phyloP scores from a whole-genome alignment of 140 eudicot species.

The Cichorium intybus region DNA sequence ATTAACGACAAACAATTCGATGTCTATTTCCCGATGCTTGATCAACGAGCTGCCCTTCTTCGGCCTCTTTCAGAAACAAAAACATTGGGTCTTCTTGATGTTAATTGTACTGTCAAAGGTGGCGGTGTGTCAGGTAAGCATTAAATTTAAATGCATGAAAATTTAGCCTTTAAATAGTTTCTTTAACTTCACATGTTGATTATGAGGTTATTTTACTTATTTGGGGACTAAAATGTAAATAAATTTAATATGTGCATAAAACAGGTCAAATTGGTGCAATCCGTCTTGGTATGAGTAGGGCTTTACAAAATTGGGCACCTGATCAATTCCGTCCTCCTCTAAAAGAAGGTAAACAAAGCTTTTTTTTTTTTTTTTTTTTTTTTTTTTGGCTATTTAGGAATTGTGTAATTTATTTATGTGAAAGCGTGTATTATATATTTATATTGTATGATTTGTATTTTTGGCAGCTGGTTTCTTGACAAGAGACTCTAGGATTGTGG shows the following conservation, averaged over 20 bases:
- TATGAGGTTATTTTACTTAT: too few species aligned
- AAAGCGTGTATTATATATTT: background rate
- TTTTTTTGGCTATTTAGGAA: background rate
- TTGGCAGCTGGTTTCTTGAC: slow-evolving; percentile 84
- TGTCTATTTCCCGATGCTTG: slow-evolving; percentile 90
- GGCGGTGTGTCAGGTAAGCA: slow-evolving; percentile 83
- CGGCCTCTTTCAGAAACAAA: slow-evolving; percentile 86
- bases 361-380: background rate
- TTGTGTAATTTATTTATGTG: slow-evolving; percentile 1
- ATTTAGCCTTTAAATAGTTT: background rate
- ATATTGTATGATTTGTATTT: background rate
- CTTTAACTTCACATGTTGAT: too few species aligned
- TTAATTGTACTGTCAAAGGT: slow-evolving; percentile 89
- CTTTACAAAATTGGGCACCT: slow-evolving; percentile 93
- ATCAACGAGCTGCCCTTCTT: slow-evolving; percentile 88
- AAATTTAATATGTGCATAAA: background rate
- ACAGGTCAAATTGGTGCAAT: slow-evolving; percentile 96
- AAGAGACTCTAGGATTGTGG: slow-evolving; percentile 84
- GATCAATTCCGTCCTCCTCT: slow-evolving; percentile 78
- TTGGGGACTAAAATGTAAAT: too few species aligned
- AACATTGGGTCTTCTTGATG: slow-evolving; percentile 80
- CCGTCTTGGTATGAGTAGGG: slow-evolving; percentile 89
- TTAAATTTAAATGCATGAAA: background rate
- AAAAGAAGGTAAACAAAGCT: slow-evolving; percentile 53
- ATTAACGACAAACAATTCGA: slow-evolving; percentile 86